These are phyloP conservation scores for Draba incana DNA, from an alignment of 345 rosid genomes.

Conservation along the genomic window DNA sequence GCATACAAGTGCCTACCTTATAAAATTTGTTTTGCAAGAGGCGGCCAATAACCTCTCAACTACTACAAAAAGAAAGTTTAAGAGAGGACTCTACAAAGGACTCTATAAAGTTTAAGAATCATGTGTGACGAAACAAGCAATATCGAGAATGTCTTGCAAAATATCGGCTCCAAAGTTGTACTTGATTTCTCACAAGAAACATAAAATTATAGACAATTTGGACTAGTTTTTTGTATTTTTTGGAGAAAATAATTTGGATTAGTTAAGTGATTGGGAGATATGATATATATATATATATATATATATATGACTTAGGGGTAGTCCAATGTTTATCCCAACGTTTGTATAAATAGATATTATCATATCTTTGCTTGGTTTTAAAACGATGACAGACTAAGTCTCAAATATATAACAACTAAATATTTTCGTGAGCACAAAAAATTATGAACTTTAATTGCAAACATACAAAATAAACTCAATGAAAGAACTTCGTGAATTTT, in stretches of 20 bases:
- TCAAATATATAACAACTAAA: no score
- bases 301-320: not conserved
- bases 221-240: no score
- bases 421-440: no score
- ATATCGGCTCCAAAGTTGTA: not conserved
- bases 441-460: no score
- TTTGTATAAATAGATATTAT: not conserved
- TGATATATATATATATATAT: no score
- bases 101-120: not conserved
- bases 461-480: not conserved
- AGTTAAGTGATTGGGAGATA: no score
- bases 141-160: constrained; percentile 11
- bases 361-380: not conserved
- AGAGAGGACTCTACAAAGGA: not conserved
- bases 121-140: constrained; percentile 14
- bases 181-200: constrained; percentile 14
- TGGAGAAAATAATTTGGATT: no score
- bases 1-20: not conserved
- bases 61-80: not conserved
- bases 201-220: not conserved
- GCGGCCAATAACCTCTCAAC: not conserved
- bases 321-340: not conserved
- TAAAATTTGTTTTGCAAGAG: not conserved
- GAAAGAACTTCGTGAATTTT: not conserved
- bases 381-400: no score